phyloP scores from a whole-genome alignment of 306 rosid genomes.

The Adenanthera pavonina region DNA sequence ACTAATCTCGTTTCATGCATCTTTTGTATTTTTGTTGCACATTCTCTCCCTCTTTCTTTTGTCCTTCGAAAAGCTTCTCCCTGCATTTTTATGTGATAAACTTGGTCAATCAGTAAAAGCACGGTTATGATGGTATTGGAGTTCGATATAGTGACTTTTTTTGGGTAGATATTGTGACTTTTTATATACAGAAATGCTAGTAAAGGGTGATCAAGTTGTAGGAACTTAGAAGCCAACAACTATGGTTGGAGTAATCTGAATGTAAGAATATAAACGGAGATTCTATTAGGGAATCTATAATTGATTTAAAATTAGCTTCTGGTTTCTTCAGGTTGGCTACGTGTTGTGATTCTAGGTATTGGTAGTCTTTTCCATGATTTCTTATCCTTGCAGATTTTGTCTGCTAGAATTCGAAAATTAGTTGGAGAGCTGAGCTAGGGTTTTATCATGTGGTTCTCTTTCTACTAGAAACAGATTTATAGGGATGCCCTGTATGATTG shows the following conservation, averaged over 20 bases:
- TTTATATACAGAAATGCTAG: not conserved
- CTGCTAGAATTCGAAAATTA: not conserved
- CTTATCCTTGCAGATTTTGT: not conserved
- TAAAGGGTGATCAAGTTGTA: not conserved
- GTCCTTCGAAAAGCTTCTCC: not conserved
- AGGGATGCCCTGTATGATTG: not conserved
- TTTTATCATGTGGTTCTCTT: not conserved
- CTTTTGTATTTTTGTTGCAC: not conserved
- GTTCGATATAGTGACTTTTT: not conserved
- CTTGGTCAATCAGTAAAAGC: not conserved
- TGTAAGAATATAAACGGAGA: not conserved
- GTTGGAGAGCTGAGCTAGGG: conserved; percentile 4
- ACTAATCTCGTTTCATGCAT: not conserved
- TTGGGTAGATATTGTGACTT: not conserved
- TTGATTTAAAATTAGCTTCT: not conserved
- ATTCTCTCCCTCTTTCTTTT: not conserved
- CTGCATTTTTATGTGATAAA: not conserved
- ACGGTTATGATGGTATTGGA: not conserved
- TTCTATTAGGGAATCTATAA: not conserved
- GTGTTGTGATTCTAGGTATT: not conserved
- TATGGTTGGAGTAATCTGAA: not conserved
- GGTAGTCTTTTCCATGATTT: not conserved
- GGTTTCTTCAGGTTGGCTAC: not conserved
- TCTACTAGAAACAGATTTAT: not conserved
- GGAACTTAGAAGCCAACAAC: conserved; percentile 4